Conservation (phyloP, 495 filamentous ascomycete species). For the Penicillium paxilli region DNA sequence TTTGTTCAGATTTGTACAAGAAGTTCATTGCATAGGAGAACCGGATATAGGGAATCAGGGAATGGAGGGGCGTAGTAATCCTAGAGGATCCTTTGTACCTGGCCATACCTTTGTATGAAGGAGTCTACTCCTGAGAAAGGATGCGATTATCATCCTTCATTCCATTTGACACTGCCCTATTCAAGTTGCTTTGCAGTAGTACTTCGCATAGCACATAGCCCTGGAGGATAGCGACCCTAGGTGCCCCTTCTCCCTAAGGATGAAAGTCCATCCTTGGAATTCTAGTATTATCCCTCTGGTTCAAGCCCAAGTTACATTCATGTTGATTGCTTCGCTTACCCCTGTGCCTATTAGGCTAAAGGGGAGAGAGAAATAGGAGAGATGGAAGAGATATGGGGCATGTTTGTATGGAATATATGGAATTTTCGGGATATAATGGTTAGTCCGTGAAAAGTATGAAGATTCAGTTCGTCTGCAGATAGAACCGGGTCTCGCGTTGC, state of each 20-base stretch:
- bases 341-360: background rate
- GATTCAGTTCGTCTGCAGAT: background rate
- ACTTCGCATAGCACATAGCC: no score
- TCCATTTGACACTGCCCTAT: background rate
- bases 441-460: background rate
- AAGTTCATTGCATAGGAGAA: background rate
- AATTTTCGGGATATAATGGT: no score
- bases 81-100: no score
- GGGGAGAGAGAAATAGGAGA: no score
- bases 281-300: background rate
- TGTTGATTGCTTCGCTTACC: background rate
- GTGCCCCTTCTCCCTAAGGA: background rate
- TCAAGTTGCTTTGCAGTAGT: no score
- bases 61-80: background rate
- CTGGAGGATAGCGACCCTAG: background rate
- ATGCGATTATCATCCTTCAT: background rate
- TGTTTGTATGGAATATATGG: no score
- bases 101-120: background rate
- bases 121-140: background rate
- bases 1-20: no score
- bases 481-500: background rate
- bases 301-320: background rate
- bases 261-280: no score
- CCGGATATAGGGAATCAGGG: background rate
- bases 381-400: no score